Evolutionary conservation across 352 stramenopile species (phyloP).

Genomic region (Pythium pyrilobum): DNA sequence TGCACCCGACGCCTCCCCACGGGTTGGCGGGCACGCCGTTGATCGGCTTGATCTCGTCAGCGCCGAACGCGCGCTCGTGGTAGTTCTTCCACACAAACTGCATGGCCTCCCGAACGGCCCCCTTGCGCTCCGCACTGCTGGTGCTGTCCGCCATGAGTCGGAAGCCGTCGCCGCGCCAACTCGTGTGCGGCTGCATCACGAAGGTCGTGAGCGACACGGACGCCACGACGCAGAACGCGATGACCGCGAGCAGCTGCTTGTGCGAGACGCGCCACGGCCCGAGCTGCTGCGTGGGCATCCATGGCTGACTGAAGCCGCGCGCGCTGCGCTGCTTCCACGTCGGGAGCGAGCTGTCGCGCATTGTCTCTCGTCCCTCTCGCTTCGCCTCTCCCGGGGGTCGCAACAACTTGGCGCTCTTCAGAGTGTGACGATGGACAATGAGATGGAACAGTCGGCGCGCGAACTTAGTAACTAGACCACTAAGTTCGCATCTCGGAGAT

Average conservation of each 20-base stretch:
- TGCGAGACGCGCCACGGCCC: conserved; percentile 14
- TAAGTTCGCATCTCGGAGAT: conserved; percentile 4
- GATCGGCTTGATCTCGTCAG: conserved; percentile 92
- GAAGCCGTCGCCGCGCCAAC: background rate
- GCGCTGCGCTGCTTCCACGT: conserved; percentile 10
- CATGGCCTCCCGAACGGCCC: conserved; percentile 63
- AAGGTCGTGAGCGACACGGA: conserved; percentile 6
- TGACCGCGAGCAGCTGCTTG: conserved; percentile 8
- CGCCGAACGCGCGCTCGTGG: conserved; percentile 92
- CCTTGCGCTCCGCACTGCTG: conserved; percentile 32
- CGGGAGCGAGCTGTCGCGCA: background rate
- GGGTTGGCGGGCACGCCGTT: conserved; percentile 50
- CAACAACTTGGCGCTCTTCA: too few relatives aligned
- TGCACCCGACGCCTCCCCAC: conserved; percentile 89
- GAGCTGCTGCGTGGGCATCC: background rate
- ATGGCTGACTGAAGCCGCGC: background rate
- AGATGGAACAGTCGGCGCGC: too few relatives aligned
- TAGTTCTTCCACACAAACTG: conserved; percentile 88
- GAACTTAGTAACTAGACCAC: too few relatives aligned
- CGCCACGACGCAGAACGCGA: conserved; percentile 2
- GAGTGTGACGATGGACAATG: too few relatives aligned
- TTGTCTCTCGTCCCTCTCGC: background rate
- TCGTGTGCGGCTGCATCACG: background rate
- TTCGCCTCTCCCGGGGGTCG: too few relatives aligned
- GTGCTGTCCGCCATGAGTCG: background rate